Evolutionary conservation across 768 basidiomycete species (phyloP), one percentile per base, ranked within the genome.

Genomic region (Hygrophoropsis aurantiaca): DNA sequence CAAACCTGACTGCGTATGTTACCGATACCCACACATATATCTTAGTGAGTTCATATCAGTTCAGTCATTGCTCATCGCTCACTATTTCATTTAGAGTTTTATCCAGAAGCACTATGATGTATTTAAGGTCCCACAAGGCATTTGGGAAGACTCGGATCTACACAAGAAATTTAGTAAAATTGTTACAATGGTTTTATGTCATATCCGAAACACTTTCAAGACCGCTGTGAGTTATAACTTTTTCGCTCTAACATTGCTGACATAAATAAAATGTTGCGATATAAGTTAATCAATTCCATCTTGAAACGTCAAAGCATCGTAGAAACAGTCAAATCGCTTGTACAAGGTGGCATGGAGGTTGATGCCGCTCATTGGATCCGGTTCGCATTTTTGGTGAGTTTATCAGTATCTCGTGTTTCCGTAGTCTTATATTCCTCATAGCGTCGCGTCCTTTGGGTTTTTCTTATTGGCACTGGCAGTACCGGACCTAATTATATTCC

Each of bases 1-100:
- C 42, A 2, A 49, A 49, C 32, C 40, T 49, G 18, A 43, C 35
- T 27, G 47, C 33, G 26, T 49, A 49, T 43, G 47, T 49, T 24
- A 34, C 11, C 11, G 42, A 49, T 15, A 44, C 19, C n/a, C 47
- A 36, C 6, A 4, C 4, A 8, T 19, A 49, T n/a, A 23, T 49
- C n/a, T 21, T 34, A 33, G 47, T 49, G 40, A 27, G 26, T 8
- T 30, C 27, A 13, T 13, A 7, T 34, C 15, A 16, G 11, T 23
- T 18, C 27, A n/a, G 5, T 16, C 7, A 3, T 30, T 44, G 9
- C n/a, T 21, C 30, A 4, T 44, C n/a, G 23, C 4, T 5, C 7
- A 21, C 42, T 18, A 44, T 16, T n/a, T 11, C 5, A 18, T 44
- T 13, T 36, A 49, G 47, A n/a, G 18, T 9, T 38, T 49, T 11